A percentile compares a stretch with the other conserved stretches of the same genome.
Conservation (phyloP, 495 filamentous ascomycete species). For the Apiosordaria backusii region DNA sequence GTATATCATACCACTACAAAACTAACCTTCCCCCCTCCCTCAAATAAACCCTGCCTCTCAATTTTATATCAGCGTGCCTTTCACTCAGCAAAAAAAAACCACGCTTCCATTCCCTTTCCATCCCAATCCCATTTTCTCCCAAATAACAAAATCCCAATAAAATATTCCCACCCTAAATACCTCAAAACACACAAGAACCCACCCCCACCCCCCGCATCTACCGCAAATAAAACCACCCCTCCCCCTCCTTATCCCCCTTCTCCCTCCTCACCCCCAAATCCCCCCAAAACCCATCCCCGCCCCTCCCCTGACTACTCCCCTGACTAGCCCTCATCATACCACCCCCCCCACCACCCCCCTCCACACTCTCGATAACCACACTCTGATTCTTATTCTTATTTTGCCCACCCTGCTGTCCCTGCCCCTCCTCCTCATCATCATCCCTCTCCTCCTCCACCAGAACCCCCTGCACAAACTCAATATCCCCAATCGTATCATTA, state of each 20-base stretch:
- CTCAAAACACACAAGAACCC: too few species aligned
- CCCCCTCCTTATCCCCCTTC: constrained; percentile 6
- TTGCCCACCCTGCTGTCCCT: not conserved
- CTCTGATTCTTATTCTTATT: not conserved
- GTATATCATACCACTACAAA: too few species aligned
- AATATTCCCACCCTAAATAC: not conserved
- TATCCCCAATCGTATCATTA: constrained; percentile 76
- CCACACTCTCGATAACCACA: constrained; percentile 12
- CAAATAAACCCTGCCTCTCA: too few species aligned
- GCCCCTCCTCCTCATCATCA: constrained; percentile 3
- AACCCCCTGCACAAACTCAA: constrained; percentile 61
- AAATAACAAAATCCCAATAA: too few species aligned
- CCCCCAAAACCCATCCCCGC: constrained; percentile 3
- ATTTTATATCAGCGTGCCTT: too few species aligned
- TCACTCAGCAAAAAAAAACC: too few species aligned
- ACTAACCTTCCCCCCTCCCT: too few species aligned
- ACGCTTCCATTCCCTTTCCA: too few species aligned
- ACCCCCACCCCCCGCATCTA: too few species aligned
- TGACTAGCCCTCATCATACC: not conserved
- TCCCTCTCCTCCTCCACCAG: constrained; percentile 26
- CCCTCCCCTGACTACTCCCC: not conserved
- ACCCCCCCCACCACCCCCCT: not conserved
- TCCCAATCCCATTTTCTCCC: too few species aligned
- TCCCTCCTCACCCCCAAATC: not conserved
- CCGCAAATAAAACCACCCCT: constrained; percentile 19